Conservation (phyloP, 2,329 filamentous ascomycete species). For the Alternaria sp. region DNA sequence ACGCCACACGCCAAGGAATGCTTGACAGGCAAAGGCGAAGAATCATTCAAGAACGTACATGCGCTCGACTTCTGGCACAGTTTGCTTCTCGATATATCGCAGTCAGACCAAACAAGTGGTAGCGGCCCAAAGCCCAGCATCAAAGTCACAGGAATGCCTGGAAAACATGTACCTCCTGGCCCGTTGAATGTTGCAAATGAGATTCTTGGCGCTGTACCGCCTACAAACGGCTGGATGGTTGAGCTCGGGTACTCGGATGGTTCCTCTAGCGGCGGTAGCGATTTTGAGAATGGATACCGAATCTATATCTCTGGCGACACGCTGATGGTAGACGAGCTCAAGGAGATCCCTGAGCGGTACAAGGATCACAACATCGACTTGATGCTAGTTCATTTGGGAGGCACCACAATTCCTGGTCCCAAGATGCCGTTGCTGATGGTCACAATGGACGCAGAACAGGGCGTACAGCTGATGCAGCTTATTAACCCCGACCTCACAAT, state of each 20-base stretch:
- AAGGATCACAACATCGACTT: constrained; percentile 65
- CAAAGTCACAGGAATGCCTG: constrained; percentile 69
- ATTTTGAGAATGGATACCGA: constrained; percentile 60
- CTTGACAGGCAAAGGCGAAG: constrained; percentile 56
- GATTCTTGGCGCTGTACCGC: constrained; percentile 63
- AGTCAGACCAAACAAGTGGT: constrained; percentile 9
- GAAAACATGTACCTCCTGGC: constrained; percentile 66
- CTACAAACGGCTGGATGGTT: constrained; percentile 72
- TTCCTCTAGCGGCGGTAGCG: constrained; percentile 15
- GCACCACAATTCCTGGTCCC: constrained; percentile 70
- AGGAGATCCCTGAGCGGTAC: constrained; percentile 66
- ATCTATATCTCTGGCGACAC: constrained; percentile 75
- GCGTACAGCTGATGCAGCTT: constrained; percentile 66
- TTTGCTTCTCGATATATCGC: constrained; percentile 56
- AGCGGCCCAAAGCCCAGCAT: constrained; percentile 52
- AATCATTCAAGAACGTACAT: constrained; percentile 64
- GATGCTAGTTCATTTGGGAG: constrained; percentile 72
- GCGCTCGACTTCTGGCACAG: constrained; percentile 66
- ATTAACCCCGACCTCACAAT: constrained; percentile 69
- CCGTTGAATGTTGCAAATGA: constrained; percentile 58
- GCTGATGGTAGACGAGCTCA: constrained; percentile 68
- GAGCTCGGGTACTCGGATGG: constrained; percentile 62
- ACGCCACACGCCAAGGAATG: constrained; percentile 67
- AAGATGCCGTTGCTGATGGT: constrained; percentile 69
- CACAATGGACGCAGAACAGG: constrained; percentile 72